phyloP scores from a whole-genome alignment of 441 rosid genomes.

The Metrosideros polymorpha region DNA sequence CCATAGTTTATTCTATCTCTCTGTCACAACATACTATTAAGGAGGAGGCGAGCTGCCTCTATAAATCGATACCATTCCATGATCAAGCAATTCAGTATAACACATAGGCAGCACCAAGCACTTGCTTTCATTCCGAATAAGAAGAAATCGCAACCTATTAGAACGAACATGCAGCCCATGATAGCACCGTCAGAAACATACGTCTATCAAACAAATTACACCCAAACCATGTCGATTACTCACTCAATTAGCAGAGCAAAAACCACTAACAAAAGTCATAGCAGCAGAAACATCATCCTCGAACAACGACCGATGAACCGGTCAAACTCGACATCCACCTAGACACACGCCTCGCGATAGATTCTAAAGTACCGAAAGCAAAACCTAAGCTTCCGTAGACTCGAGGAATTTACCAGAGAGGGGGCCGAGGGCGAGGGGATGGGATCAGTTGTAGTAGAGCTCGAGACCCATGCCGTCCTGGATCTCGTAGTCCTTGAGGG shows the following conservation, averaged over 20 bases:
- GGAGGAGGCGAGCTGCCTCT: neutral
- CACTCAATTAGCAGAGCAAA: neutral
- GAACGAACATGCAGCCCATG: neutral
- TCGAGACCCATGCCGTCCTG: conserved; percentile 69
- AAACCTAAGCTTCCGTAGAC: neutral
- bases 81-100: neutral
- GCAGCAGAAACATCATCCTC: neutral
- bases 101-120: neutral
- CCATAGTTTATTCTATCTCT: neutral
- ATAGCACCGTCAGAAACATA: rapidly evolving
- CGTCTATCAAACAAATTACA: neutral
- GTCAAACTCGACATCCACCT: neutral
- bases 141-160: neutral
- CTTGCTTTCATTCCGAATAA: neutral
- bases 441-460: conserved; percentile 41
- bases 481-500: conserved; percentile 60
- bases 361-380: neutral
- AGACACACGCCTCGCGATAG: neutral
- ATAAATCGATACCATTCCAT: neutral
- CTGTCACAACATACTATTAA: neutral
- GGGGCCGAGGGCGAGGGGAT: neutral
- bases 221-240: neutral
- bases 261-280: neutral
- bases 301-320: neutral
- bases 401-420: neutral